Evolutionary conservation across 768 basidiomycete genomes (phyloP).

Genomic region (Cystofilobasidium ferigula): DNA sequence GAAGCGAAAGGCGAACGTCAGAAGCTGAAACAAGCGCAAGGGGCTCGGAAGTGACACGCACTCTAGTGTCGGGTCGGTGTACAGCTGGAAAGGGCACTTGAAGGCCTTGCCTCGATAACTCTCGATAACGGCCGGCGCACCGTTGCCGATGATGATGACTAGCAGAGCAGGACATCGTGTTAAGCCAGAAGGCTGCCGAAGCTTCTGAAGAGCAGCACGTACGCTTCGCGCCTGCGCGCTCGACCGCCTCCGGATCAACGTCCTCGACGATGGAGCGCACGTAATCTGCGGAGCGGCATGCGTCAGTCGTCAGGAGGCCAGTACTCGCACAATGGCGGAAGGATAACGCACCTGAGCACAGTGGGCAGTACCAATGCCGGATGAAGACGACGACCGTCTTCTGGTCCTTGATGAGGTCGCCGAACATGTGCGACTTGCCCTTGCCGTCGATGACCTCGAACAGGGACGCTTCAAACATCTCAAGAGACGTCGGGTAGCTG

Average conservation of each 20-base stretch:
- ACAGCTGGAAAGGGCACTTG: slow-evolving; percentile 58
- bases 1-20: slow-evolving; percentile 11
- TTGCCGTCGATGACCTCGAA: slow-evolving; percentile 57
- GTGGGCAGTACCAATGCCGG: slow-evolving; percentile 55
- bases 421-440: slow-evolving; percentile 57
- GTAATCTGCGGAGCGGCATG: neutral
- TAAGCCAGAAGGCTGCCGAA: neutral
- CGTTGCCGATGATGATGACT: slow-evolving; percentile 66
- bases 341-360: slow-evolving; percentile 47
- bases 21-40: neutral
- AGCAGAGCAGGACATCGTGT: slow-evolving; percentile 33
- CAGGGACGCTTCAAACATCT: slow-evolving; percentile 53
- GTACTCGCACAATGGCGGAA: neutral
- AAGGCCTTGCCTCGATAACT: slow-evolving; percentile 50
- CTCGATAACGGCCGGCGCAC: slow-evolving; percentile 46
- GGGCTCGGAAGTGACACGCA: neutral
- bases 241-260: slow-evolving; percentile 44
- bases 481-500: slow-evolving; percentile 45
- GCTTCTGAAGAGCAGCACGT: slow-evolving; percentile 22
- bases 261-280: slow-evolving; percentile 49
- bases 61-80: slow-evolving; percentile 56
- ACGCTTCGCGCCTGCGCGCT: slow-evolving; percentile 27
- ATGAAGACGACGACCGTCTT: slow-evolving; percentile 72
- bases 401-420: slow-evolving; percentile 46
- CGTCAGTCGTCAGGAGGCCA: neutral